phyloP scores from a whole-genome alignment of 192 early-diverging fungal genomes.

The Gamsiella multidivaricata region DNA sequence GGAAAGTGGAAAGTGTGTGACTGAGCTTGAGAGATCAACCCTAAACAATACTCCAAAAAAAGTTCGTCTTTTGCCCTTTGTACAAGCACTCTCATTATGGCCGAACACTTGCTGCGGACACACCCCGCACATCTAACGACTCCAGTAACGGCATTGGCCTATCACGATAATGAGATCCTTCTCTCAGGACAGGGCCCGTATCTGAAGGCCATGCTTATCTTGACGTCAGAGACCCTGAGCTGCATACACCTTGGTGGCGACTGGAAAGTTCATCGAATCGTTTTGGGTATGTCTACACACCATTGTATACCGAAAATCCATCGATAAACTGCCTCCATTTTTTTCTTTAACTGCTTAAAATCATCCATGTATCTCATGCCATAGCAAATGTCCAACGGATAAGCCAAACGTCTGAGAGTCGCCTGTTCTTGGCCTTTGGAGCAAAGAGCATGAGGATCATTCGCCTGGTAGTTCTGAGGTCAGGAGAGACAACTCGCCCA shows the following conservation, averaged over 20 bases:
- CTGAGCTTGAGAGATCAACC: too few relatives aligned
- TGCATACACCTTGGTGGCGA: constrained; percentile 51
- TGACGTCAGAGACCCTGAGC: constrained; percentile 50
- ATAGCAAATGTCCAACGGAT: constrained; percentile 43
- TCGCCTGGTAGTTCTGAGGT: constrained; percentile 16
- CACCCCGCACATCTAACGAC: constrained; percentile 44
- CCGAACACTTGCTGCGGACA: constrained; percentile 7
- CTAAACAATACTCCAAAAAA: too few relatives aligned
- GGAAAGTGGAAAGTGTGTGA: too few relatives aligned
- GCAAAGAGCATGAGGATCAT: constrained; percentile 51
- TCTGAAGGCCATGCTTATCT: constrained; percentile 61
- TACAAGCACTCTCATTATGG: constrained; percentile 14
- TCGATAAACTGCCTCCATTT: neutral
- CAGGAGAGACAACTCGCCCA: neutral
- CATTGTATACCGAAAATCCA: too few relatives aligned
- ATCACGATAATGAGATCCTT: constrained; percentile 59
- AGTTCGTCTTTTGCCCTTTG: neutral
- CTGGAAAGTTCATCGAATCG: constrained; percentile 64
- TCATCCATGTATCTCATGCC: too few relatives aligned
- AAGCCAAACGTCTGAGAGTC: constrained; percentile 10
- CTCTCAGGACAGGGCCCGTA: constrained; percentile 68
- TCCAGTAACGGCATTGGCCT: constrained; percentile 62
- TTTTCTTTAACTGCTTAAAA: too few relatives aligned
- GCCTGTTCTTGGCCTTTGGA: constrained; percentile 52
- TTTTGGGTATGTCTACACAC: constrained; percentile 54